Percentiles rank a stretch among this genome's conserved stretches.
Conservation (phyloP, 495 filamentous ascomycete species). For the Xylaria palmicola region DNA sequence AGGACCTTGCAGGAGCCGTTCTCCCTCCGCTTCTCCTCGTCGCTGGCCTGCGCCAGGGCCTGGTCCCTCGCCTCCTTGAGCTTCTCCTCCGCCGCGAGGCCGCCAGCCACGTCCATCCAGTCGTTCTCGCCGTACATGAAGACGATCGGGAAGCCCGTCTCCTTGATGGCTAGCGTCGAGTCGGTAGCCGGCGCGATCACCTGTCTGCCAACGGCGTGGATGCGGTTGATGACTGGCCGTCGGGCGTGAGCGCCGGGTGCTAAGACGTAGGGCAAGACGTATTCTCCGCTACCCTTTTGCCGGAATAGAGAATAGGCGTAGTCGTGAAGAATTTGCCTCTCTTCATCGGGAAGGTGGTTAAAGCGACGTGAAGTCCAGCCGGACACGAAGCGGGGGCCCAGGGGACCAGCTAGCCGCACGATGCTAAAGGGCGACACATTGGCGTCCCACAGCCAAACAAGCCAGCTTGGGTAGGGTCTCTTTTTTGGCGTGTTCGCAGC, state of each 20-base stretch:
- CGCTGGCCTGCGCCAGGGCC: constrained; percentile 56
- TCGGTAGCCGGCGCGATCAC: constrained; percentile 38
- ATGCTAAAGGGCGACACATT: constrained; percentile 94
- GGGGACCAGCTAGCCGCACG: constrained; percentile 83
- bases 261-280: constrained; percentile 87
- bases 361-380: constrained; percentile 95
- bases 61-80: constrained; percentile 65
- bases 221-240: constrained; percentile 80
- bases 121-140: constrained; percentile 96
- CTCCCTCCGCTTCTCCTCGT: constrained; percentile 68
- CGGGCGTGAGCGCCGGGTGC: constrained; percentile 92
- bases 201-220: constrained; percentile 81
- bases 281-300: constrained; percentile 89
- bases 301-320: constrained; percentile 96
- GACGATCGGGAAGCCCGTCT: constrained; percentile 79
- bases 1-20: constrained; percentile 83
- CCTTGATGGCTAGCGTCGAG: constrained; percentile 41
- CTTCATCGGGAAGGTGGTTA: constrained; percentile 76
- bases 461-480: constrained; percentile 75
- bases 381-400: constrained; percentile 88
- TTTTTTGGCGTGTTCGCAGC: constrained; percentile 33
- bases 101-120: constrained; percentile 96
- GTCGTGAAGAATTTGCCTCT: constrained; percentile 81
- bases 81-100: constrained; percentile 76
- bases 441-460: constrained; percentile 92